Base-by-base conservation (phyloP, 257 asterid species). In the Gentiana straminea region DNA sequence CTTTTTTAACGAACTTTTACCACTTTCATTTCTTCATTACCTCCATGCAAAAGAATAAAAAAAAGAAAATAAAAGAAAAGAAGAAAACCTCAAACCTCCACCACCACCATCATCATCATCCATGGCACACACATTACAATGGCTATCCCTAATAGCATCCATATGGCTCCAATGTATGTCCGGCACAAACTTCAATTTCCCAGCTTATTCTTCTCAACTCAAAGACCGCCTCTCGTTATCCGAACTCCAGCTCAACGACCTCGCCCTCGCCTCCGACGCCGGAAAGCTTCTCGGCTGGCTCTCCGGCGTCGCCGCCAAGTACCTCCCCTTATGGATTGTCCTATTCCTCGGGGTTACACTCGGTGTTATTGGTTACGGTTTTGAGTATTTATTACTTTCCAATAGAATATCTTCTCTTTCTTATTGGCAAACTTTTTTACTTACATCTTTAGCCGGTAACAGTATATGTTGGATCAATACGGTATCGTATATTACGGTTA, bases 391-490 rank as follows among this genome's bases (percentile, higher is more conserved):
- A 9, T 81, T 86, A 52, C 54, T 89, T 7, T 37, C 78, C 0
- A 49, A 65, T 49, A 64, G 61, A 1, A 44, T 71, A 44, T 2
- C 54, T 1, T 59, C 75, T 0, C 68, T 84, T 1, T 64, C 84
- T 0, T 88, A 84, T 64, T 51, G 71, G 69, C 86, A 75, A 0
- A 58, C 80, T 10, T 84, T 88, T 39, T 3, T 71, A 0, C 92
- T 88, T 15, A 82, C 93, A 5, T 71, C 75, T 46, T 9, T 88
- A 35, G 84, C 96, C 2, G 93, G 96, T 7, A 84, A 82, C 65
- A 75, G 86, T 57, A 75, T 88, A 5, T 88, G 87, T 54, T 88
- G 96, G 96, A 78, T 84, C 51, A 88, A 88, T 75, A 88, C 94
- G 0, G 94, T 78, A 13, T 76, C 75, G 32, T 78, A 82, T 64